These are phyloP conservation scores for Zopfia rhizophila DNA, from an alignment of 2,329 filamentous ascomycete species.

Conservation along the genomic window DNA sequence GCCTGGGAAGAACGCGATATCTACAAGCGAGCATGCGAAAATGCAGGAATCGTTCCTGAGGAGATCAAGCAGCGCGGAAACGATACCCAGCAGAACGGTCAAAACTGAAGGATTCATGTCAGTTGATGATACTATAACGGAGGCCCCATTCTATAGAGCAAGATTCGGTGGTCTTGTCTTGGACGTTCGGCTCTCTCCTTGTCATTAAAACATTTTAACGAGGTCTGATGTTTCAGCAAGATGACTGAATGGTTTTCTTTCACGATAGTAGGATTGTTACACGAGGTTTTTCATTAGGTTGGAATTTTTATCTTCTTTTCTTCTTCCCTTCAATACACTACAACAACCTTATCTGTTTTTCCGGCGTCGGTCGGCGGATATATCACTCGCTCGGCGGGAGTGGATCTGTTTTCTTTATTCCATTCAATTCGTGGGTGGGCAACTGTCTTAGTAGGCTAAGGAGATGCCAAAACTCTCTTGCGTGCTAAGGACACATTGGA, in stretches of 20 bases:
- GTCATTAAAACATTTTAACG: conserved; percentile 14
- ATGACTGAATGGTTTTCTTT: conserved; percentile 16
- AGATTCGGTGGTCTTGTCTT: conserved; percentile 8
- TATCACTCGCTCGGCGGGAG: conserved; percentile 32
- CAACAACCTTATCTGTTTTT: conserved; percentile 8
- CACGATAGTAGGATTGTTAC: conserved; percentile 11
- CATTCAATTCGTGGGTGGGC: conserved; percentile 26
- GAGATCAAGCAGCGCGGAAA: conserved; percentile 54
- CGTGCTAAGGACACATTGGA: conserved; percentile 21
- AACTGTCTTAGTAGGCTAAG: conserved; percentile 22
- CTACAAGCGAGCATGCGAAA: conserved; percentile 70
- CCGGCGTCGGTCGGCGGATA: conserved; percentile 33
- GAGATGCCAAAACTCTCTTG: conserved; percentile 22
- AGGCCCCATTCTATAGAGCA: conserved; percentile 8
- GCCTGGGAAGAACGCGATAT: conserved; percentile 81
- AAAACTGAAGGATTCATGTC: conserved; percentile 34
- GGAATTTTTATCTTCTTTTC: conserved; percentile 7
- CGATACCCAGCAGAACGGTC: conserved; percentile 49
- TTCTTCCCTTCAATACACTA: conserved; percentile 13
- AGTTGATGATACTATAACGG: conserved; percentile 4
- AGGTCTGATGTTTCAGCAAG: conserved; percentile 6
- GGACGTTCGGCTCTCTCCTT: conserved; percentile 15
- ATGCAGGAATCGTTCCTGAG: conserved; percentile 52
- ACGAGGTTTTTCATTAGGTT: conserved; percentile 3
- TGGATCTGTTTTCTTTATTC: conserved; percentile 18